Evolutionary conservation across 192 early-diverging fungal species (phyloP).

Genomic region (Backusella australiensis): DNA sequence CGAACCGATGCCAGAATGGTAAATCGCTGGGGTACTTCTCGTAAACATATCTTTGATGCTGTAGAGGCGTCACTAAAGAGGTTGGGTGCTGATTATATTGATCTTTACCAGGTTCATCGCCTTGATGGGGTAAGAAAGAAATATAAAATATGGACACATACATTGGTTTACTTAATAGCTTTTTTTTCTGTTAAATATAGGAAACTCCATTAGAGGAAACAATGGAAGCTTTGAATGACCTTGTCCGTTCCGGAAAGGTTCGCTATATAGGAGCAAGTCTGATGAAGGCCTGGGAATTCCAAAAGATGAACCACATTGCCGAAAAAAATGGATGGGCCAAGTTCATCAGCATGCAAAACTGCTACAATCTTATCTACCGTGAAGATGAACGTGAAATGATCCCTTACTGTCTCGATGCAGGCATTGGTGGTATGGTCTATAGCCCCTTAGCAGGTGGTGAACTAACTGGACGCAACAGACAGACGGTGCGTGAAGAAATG

Average conservation of each 20-base stretch:
- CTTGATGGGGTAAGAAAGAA: conserved; percentile 37
- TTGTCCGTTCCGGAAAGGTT: conserved; percentile 62
- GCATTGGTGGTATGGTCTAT: conserved; percentile 29
- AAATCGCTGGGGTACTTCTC: conserved; percentile 74
- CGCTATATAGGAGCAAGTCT: conserved; percentile 38
- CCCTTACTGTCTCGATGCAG: conserved; percentile 34
- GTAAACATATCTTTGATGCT: conserved; percentile 83
- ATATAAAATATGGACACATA: neutral
- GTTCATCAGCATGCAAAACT: conserved; percentile 25
- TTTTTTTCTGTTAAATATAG: neutral
- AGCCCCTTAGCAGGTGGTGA: conserved; percentile 29
- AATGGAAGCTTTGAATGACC: conserved; percentile 66
- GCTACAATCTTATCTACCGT: conserved; percentile 39
- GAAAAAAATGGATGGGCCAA: conserved; percentile 40
- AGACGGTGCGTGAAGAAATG: conserved; percentile 7
- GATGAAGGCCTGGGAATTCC: conserved; percentile 44
- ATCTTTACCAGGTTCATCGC: conserved; percentile 75
- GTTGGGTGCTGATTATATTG: conserved; percentile 66
- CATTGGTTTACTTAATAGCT: neutral
- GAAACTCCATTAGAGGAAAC: conserved; percentile 65
- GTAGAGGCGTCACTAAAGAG: conserved; percentile 66
- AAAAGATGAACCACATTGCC: conserved; percentile 31
- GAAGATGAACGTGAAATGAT: conserved; percentile 43
- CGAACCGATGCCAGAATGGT: conserved; percentile 9
- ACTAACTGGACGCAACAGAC: conserved; percentile 19